Evolutionary conservation across 352 stramenopile genomes (phyloP).

Genomic region (Pythium phragmitis): DNA sequence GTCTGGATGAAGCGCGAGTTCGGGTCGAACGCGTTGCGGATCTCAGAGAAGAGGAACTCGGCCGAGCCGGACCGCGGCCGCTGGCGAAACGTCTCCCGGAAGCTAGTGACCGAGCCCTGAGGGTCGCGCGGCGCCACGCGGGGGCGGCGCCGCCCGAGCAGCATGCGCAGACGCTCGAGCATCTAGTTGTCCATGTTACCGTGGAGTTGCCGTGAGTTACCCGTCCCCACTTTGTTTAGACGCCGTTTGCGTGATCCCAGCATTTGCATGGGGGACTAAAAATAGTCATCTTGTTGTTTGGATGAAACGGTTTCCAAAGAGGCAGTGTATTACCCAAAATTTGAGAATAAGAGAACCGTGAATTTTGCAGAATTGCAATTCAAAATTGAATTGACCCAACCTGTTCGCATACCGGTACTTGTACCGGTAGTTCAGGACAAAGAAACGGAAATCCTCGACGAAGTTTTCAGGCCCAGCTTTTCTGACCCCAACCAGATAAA

Average conservation of each 20-base stretch:
- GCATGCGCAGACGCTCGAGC: neutral
- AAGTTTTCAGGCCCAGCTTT: neutral
- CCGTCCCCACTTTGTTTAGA: neutral
- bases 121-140: neutral
- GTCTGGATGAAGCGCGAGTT: conserved; percentile 47
- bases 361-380: conserved; percentile 9
- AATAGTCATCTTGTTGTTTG: too few species aligned
- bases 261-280: too few species aligned
- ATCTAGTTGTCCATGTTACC: neutral
- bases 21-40: conserved; percentile 61
- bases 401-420: conserved; percentile 13
- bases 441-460: conserved; percentile 22
- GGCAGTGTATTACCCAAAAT: neutral
- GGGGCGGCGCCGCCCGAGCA: neutral
- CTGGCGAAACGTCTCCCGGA: conserved; percentile 39
- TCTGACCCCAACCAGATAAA: conserved; percentile 2
- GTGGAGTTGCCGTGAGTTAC: neutral
- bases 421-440: conserved; percentile 6
- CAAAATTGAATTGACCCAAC: conserved; percentile 18
- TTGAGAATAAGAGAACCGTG: neutral
- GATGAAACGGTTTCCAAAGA: too few species aligned
- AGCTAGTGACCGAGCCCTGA: conserved; percentile 27
- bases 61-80: conserved; percentile 44
- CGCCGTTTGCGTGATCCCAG: neutral
- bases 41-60: conserved; percentile 46